Base-by-base conservation (phyloP, 129 eudicot species). In the Smallanthus sonchifolius region DNA sequence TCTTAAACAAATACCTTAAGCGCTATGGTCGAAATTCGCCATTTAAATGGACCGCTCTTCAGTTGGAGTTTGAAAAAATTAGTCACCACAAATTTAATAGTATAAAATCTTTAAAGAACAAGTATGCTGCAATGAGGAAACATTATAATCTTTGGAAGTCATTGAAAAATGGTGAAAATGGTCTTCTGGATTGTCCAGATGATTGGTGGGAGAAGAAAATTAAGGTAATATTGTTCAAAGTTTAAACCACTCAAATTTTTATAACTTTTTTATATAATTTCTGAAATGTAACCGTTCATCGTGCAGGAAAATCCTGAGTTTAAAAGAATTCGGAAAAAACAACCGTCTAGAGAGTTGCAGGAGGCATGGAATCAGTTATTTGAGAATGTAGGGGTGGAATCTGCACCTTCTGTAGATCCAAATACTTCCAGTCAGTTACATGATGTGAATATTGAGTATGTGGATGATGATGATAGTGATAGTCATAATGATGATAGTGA, bases 121-220 rank as follows among this genome's bases (percentile, higher is more conserved):
- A 74, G 62, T 74, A 43, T 35, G 78, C 51, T 62, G 19, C 70
- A 74, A 74, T 74, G 78, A 62, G 43, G 52, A 17, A n/a, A 32
- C 42, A 63, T 43, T 74, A 74, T 32, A 45, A 34, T 47, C 62
- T 62, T 45, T 61, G 78, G 78, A 62, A 48, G 8, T 74, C 62
- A 48, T 34, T 74, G 20, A 74, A 62, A 34, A 74, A 32, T 61
- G 39, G 49, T 42, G 60, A 40, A 44, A 10, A 32, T 62, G 15
- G 4, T 35, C 51, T 48, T 48, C 40, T 75, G 14, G 51, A 62
- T 74, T 74, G 63, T 63, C 45, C 78, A 4, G 62, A 44, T 74
- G 78, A 63, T 47, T 75, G 72, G 79, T 75, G 72, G 79, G 64
- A 51, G 17, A 11, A 49, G 1, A 75, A 75, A 39, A 64, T 75